These are phyloP conservation scores for Aureobasidium subglaciale DNA, from an alignment of 2,329 filamentous ascomycete species.

Conservation along the genomic window DNA sequence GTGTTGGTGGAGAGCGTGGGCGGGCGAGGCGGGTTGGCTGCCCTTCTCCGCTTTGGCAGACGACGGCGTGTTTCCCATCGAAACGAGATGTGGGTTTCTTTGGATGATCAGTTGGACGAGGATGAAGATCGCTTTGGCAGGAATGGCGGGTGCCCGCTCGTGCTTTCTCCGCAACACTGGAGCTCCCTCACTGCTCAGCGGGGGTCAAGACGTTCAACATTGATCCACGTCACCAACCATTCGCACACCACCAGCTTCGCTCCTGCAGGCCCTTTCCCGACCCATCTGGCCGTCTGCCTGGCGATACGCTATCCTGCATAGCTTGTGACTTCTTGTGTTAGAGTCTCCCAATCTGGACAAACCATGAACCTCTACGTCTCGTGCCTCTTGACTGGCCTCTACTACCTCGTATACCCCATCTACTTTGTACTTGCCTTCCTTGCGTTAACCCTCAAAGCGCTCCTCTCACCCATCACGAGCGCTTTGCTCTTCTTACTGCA, in stretches of 20 bases:
- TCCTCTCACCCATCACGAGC: constrained; percentile 42
- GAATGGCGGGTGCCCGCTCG: background rate
- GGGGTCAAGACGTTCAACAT: too few species aligned
- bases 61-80: constrained; percentile 44
- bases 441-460: constrained; percentile 31
- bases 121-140: background rate
- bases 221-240: too few species aligned
- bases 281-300: too few species aligned
- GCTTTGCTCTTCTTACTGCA: constrained; percentile 43
- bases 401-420: constrained; percentile 34
- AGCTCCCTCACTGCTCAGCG: too few species aligned
- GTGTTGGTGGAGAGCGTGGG: constrained; percentile 5
- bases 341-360: too few species aligned
- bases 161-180: constrained; percentile 1
- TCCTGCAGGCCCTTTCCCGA: too few species aligned
- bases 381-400: constrained; percentile 27
- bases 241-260: too few species aligned
- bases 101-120: background rate
- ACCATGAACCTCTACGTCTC: constrained; percentile 29
- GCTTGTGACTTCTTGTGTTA: too few species aligned
- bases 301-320: too few species aligned
- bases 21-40: constrained; percentile 12
- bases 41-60: constrained; percentile 16
- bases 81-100: background rate
- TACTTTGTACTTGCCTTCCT: constrained; percentile 33